phyloP scores from a whole-genome alignment of 2,329 filamentous ascomycete genomes.

The Ampelomyces quisqualis region DNA sequence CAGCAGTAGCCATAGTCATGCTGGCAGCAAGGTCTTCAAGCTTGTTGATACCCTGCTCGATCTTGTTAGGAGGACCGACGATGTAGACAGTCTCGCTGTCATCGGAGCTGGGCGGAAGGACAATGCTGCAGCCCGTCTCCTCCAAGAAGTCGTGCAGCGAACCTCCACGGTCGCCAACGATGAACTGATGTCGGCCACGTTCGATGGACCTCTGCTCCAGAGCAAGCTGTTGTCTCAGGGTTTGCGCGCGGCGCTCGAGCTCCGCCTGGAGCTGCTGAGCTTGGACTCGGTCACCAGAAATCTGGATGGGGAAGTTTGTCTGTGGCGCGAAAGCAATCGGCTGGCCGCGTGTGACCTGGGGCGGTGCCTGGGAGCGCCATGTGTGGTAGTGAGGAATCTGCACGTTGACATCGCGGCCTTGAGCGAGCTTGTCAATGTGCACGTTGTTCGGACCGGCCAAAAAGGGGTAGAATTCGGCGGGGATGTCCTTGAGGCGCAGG shows the following conservation, averaged over 20 bases:
- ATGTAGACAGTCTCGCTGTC: conserved; percentile 84
- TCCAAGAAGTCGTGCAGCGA: conserved; percentile 83
- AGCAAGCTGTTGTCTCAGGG: conserved; percentile 73
- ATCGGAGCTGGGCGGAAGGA: conserved; percentile 72
- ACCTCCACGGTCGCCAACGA: conserved; percentile 80
- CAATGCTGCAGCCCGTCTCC: conserved; percentile 85
- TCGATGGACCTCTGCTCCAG: conserved; percentile 80
- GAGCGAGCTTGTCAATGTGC: conserved; percentile 66
- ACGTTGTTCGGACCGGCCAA: conserved; percentile 77
- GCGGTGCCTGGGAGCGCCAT: conserved; percentile 67
- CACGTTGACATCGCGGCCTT: conserved; percentile 73
- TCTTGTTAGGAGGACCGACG: conserved; percentile 72
- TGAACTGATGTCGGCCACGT: conserved; percentile 88
- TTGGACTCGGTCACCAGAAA: conserved; percentile 80
- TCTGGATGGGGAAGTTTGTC: conserved; percentile 73
- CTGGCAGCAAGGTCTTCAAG: conserved; percentile 85
- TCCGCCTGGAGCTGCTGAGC: conserved; percentile 77
- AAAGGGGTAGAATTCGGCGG: conserved; percentile 93
- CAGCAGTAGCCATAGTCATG: conserved; percentile 82
- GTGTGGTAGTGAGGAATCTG: conserved; percentile 80
- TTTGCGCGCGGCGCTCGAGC: conserved; percentile 75
- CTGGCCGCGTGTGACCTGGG: conserved; percentile 63
- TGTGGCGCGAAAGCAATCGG: conserved; percentile 70
- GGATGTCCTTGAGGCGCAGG: conserved; percentile 78
- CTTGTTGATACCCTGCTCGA: conserved; percentile 74